A percentile compares a stretch with the other conserved stretches of the same genome.
These are phyloP conservation scores for Talaromyces sp. DNA, from an alignment of 2,329 filamentous ascomycete genomes.

Conservation along the genomic window DNA sequence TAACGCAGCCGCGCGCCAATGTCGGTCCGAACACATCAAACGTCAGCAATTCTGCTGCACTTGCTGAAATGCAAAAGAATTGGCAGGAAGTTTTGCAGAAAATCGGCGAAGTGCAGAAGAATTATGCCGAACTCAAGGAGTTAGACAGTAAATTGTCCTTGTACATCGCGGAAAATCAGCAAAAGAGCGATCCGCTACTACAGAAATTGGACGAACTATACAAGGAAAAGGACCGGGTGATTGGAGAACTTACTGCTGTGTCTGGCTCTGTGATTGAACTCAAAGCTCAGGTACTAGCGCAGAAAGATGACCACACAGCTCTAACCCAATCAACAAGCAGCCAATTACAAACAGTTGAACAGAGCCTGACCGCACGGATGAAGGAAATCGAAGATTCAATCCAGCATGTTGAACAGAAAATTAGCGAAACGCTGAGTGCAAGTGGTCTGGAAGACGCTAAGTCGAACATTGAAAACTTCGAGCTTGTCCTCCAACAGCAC, in stretches of 20 bases:
- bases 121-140: neutral
- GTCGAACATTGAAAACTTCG: neutral
- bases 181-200: slow-evolving; percentile 7
- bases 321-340: neutral
- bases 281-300: neutral
- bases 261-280: neutral
- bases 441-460: neutral
- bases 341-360: neutral
- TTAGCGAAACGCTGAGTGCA: neutral
- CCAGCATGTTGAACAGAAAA: neutral
- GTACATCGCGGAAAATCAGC: slow-evolving; percentile 11
- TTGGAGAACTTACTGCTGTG: neutral
- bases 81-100: neutral
- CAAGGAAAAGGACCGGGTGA: slow-evolving; percentile 22
- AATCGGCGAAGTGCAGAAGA: neutral
- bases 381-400: slow-evolving; percentile 3
- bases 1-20: neutral
- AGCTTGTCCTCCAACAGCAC: slow-evolving; percentile 12
- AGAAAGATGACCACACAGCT: neutral
- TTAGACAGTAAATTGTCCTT: slow-evolving; percentile 4
- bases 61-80: neutral
- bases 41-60: neutral
- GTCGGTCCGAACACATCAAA: neutral
- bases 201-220: slow-evolving; percentile 20
- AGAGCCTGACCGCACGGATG: neutral